These are phyloP conservation scores for Myriosclerotinia scirpicola DNA, from an alignment of 2,329 filamentous ascomycete genomes.

Conservation along the genomic window DNA sequence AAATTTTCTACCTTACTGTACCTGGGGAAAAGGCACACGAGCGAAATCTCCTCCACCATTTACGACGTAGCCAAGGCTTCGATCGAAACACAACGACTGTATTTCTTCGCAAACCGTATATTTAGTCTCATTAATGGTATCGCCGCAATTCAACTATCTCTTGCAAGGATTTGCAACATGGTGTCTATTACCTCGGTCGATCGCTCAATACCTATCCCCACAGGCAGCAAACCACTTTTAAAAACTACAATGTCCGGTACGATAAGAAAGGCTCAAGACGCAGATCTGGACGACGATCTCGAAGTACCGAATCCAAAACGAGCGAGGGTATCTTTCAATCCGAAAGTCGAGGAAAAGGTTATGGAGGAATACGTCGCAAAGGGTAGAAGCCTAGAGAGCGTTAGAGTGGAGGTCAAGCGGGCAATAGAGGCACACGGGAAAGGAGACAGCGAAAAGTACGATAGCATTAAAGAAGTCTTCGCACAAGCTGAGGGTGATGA, in stretches of 20 bases:
- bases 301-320: slow-evolving; percentile 37
- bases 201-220: slow-evolving; percentile 5
- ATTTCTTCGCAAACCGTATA: not conserved
- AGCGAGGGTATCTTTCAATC: slow-evolving; percentile 39
- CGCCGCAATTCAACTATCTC: not conserved
- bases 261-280: slow-evolving; percentile 36
- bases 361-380: slow-evolving; percentile 36
- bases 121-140: slow-evolving; percentile 18
- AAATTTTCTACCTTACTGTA: slow-evolving; percentile 4
- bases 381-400: slow-evolving; percentile 34
- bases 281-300: slow-evolving; percentile 34
- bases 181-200: slow-evolving; percentile 16
- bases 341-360: slow-evolving; percentile 40
- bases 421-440: slow-evolving; percentile 55
- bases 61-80: slow-evolving; percentile 4
- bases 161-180: slow-evolving; percentile 21
- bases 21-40: slow-evolving; percentile 19
- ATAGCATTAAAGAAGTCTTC: slow-evolving; percentile 60
- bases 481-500: slow-evolving; percentile 25
- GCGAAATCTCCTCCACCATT: slow-evolving; percentile 2
- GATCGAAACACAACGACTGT: slow-evolving; percentile 3
- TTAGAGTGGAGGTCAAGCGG: slow-evolving; percentile 40
- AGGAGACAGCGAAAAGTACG: slow-evolving; percentile 60
- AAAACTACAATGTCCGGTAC: slow-evolving; percentile 36
- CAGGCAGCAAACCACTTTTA: slow-evolving; percentile 36